These are phyloP conservation scores for Paramecium sonneborni DNA, from an alignment of 73 alveolate genomes.

Conservation along the genomic window DNA sequence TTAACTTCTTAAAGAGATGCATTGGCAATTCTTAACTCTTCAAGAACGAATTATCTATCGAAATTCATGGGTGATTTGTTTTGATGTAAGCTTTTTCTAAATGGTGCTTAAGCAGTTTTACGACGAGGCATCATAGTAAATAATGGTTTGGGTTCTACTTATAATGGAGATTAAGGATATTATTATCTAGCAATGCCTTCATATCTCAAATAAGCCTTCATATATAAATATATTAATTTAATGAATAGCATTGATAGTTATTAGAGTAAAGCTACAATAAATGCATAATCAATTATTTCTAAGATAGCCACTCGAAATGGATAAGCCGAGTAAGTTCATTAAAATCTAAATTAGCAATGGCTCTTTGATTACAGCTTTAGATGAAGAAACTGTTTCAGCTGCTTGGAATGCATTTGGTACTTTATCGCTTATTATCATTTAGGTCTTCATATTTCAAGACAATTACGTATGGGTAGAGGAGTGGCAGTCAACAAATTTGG, in stretches of 20 bases:
- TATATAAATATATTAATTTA: neutral
- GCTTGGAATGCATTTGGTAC: conserved; percentile 61
- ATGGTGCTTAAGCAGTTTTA: neutral
- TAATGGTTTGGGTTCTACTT: conserved; percentile 13
- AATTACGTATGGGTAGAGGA: conserved; percentile 68
- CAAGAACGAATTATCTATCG: neutral
- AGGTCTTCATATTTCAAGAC: conserved; percentile 62
- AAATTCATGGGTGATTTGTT: neutral
- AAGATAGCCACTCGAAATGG: conserved; percentile 54
- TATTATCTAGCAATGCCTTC: neutral
- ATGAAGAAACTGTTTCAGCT: conserved; percentile 60
- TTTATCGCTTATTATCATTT: neutral
- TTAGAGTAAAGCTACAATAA: conserved; percentile 39
- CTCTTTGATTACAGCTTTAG: neutral
- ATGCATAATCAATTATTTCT: conserved; percentile 38
- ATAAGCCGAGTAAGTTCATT: neutral
- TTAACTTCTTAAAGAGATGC: neutral
- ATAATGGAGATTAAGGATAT: neutral
- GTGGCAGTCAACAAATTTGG: conserved; percentile 57
- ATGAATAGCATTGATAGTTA: conserved; percentile 43
- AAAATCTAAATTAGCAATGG: neutral
- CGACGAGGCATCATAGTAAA: neutral
- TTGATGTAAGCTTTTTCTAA: neutral
- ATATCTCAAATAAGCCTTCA: neutral
- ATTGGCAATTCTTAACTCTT: neutral